Evolutionary conservation across 2,329 filamentous ascomycete genomes (phyloP), one percentile per base, ranked within the genome.

Genomic region (Chaetomiaceae sp.): DNA sequence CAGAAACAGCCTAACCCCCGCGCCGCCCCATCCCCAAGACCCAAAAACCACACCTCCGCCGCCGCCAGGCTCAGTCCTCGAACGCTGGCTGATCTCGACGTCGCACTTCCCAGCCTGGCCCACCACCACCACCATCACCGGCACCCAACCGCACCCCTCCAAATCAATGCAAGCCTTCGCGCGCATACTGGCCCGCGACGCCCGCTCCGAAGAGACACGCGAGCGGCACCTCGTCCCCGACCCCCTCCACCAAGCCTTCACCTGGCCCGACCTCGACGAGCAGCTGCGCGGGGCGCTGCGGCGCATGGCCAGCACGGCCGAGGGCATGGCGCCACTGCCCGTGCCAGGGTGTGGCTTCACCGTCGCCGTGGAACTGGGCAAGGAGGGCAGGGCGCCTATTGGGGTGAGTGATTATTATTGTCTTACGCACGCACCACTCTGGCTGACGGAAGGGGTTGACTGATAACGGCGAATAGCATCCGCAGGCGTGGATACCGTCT

Each of bases 331-430:
- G 0, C 68, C 75, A 0, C 65, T 90, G 20, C 86, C 87, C 4
- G 32, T 33, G 3, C 0, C 75, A 1, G 78, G 79, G 1, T 90
- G 86, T 66, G 87, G 85, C 0, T 92, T 88, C 67, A 89, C 86
- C 0, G 68, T 92, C n/a, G 85, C 84, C 0, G 78, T 92, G 36
- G 88, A 92, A 68, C 66, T 91, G 58, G 80, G 79, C 34, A 80
- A 86, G 20, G 75, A 83, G 36, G 75, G 74, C 0, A 69, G 77
- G 10, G 74, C 80, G 9, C 83, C 82, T 0, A 81, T 84, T 56
- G 76, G 75, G 49, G 81, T 84, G 67, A 64, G 78, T 71, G 18
- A 38, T 43, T 9, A 40, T 33, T 16, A 21, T 43, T 10, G 11
- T 45, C 41, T 34, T 14, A 13, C 18, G 14, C 4, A n/a, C n/a